A percentile compares a stretch with the other conserved stretches of the same genome.
Evolutionary conservation across 805 yeast species (phyloP).

Genomic region (Candida pseudofarinosa): DNA sequence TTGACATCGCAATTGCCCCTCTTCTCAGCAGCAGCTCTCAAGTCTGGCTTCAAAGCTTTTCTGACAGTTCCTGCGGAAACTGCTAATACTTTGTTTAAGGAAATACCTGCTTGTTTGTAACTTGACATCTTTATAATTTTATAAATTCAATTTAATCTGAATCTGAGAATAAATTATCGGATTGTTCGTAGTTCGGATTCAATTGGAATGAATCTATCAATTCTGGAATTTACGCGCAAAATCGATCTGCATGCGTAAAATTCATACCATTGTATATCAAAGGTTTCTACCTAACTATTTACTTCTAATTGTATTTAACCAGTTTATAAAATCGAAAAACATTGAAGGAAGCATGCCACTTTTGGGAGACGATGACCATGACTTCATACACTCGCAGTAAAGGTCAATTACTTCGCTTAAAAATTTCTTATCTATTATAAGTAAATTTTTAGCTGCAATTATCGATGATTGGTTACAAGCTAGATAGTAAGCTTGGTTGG

Average conservation of each 20-base stretch:
- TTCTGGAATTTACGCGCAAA: conserved; percentile 3
- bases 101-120: conserved; percentile 47
- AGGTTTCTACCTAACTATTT: conserved; percentile 1
- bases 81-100: conserved; percentile 83
- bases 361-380: conserved; percentile 52
- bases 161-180: background rate
- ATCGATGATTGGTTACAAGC: conserved; percentile 69
- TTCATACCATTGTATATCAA: conserved; percentile 1
- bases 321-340: conserved; percentile 77
- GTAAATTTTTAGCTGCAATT: conserved; percentile 56
- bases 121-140: conserved; percentile 33
- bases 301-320: conserved; percentile 56
- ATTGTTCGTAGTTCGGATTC: conserved; percentile 2
- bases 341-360: conserved; percentile 51
- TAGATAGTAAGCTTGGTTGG: conserved; percentile 45
- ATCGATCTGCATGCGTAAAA: background rate
- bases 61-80: conserved; percentile 88
- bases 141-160: background rate
- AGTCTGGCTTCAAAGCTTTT: conserved; percentile 81
- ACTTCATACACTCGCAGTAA: conserved; percentile 52
- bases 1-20: conserved; percentile 74
- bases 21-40: conserved; percentile 65
- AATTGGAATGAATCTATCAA: conserved; percentile 3
- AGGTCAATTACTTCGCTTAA: conserved; percentile 48
- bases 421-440: conserved; percentile 25